Base-by-base conservation (phyloP, 148 eudicot genomes). In the Diospyros lotus region DNA sequence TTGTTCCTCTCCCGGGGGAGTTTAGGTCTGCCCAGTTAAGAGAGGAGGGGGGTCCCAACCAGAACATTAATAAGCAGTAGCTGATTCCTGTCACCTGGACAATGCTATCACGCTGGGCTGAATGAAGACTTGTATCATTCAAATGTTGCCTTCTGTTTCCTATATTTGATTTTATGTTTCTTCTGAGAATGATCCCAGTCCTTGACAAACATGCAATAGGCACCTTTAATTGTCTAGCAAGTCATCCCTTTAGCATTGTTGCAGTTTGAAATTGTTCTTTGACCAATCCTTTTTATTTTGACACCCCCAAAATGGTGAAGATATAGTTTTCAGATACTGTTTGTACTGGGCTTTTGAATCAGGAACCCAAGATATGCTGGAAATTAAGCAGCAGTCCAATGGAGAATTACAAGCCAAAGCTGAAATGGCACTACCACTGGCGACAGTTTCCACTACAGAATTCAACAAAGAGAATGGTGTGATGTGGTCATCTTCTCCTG, bases 401-500 rank as follows among this genome's bases (percentile, higher is more conserved):
- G 83, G 85, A 51, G 92, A 83, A 64, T 78, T 80, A 64, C 51
- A 84, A 75, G 69, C 86, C 5, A 91, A 87, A 78, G 84, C 87
- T 40, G 97, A 89, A 58, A 73, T 70, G 73, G 77, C 88, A 76
- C 97, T 95, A 77, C 92, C 98, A 60, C 77, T 92, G 39, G 98
- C 87, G 73, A 84, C 97, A 28, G 90, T 91, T 71, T 83, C 98
- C 12, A 67, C 88, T 58, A 79, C 86, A 40, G 94, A 81, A 72
- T 91, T 84, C 68, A 79, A 76, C 68, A 84, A 81, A 77, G 91
- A 89, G 61, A 87, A 87, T 66, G 89, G 94, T 45, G 83, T 85
- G 77, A 86, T 88, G 41, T 95, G 97, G 98, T 76, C 91, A 68
- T 84, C 96, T 48, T 95, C 97, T 81, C 97, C 97, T 44, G 96